Evolutionary conservation across 139 green algal genomes (phyloP), one percentile per base, ranked within the genome.

Genomic region (Haematococcus lacustris): DNA sequence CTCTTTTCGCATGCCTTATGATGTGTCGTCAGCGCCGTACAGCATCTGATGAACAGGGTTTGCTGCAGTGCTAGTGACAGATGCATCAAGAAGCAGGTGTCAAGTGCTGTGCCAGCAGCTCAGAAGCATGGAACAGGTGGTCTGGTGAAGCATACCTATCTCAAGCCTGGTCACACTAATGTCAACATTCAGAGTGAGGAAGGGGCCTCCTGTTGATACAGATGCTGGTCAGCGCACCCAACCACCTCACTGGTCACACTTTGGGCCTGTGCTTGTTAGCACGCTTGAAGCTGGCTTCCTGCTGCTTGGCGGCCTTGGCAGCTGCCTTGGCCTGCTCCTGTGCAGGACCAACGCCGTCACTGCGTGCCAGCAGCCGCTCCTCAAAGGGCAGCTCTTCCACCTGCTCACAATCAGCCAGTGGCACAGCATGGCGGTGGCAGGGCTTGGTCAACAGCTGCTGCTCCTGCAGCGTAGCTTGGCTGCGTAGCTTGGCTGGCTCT

Each of bases 251-350:
- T n/a, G n/a, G n/a, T 21, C 47, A 13, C 47, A 57, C 61, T n/a
- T 68, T 63, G 35, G 91, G 91, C 28, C 87, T 76, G 78, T 95
- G 85, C 78, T 92, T 93, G 75, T 82, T 88, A 5, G 78, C 73
- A 2, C 89, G 77, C 60, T 88, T 87, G 70, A 89, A 88, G 37
- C 13, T 21, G 13, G 47, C 47, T 57, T 57, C 47, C 47, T 57
- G 47, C 47, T 28, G 13, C 21, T 57, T 57, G 47, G 47, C 47
- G 39, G 26, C 7, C 32, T 38, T 23, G 30, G 57, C 17, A 9
- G 21, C 57, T 9, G 21, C 57, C 17, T 33, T 32, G 25, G 17
- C 21, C 57, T 9, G 5, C 32, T 64, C 23, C 17, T 33, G 17
- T 33, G 21, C 23, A 30, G 57, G 21, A 13, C 25, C 21, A 32